Conservation (phyloP, 805 yeast species). For the Saccharomycopsis sp. region DNA sequence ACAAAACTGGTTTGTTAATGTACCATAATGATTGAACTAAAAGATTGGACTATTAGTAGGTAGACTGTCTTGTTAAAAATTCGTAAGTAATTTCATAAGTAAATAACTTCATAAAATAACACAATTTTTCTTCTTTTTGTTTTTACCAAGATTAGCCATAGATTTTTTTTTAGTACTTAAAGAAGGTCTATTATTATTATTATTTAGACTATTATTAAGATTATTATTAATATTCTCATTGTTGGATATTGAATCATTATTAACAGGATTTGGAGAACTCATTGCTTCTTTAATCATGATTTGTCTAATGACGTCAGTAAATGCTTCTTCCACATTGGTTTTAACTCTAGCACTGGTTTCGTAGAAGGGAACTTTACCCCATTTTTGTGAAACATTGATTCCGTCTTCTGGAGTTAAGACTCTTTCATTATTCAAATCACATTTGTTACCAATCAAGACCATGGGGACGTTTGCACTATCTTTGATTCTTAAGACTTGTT, state of each 20-base stretch:
- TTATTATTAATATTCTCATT: too few species aligned
- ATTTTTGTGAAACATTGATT: conserved; percentile 65
- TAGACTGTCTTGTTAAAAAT: too few species aligned
- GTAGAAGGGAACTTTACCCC: conserved; percentile 84
- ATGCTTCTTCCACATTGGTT: conserved; percentile 85
- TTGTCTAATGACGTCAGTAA: conserved; percentile 79
- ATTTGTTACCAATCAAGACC: conserved; percentile 86
- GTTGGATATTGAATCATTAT: conserved; percentile 1
- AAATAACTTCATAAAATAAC: conserved; percentile 9
- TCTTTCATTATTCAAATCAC: conserved; percentile 70
- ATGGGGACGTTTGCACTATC: conserved; percentile 71
- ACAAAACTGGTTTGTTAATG: too few species aligned
- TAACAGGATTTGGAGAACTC: conserved; percentile 9
- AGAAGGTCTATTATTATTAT: too few species aligned
- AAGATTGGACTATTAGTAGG: too few species aligned
- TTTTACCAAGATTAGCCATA: conserved; percentile 11
- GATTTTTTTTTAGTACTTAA: conserved; percentile 15
- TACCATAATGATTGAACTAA: too few species aligned
- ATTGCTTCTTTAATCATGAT: conserved; percentile 61
- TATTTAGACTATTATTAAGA: conserved; percentile 2
- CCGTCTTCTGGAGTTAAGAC: conserved; percentile 76
- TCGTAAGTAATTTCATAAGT: not conserved
- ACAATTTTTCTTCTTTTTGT: conserved; percentile 16
- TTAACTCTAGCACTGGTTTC: conserved; percentile 90
- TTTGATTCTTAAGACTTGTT: conserved; percentile 77